Evolutionary conservation across 1,284 basidiomycete species (phyloP), one percentile per base, ranked within the genome.

Genomic region (Mycena sp.): DNA sequence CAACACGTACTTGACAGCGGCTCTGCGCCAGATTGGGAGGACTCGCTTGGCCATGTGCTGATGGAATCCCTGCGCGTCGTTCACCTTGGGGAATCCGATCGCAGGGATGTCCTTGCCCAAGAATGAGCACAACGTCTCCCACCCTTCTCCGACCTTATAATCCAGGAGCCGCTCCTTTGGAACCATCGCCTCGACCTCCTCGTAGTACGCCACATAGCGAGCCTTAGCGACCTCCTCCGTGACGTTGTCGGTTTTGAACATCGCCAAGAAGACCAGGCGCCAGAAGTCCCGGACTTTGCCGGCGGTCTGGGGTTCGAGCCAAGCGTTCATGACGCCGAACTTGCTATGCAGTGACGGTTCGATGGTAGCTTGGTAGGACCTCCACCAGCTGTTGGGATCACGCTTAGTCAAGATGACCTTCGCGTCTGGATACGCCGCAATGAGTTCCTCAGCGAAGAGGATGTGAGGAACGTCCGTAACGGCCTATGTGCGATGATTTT

Each of bases 71-170:
- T 32, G 28, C 23, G 48, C 23, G 29, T 51, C 49, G 40, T 59
- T 59, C 3, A 37, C 49, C 4, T 19, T 21, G 4, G 61, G 61
- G 41, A 63, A 63, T 14, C 21, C 14, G 6, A 14, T 45, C 16
- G 30, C 26, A 2, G 61, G 61, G 10, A 49, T 37, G 1, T 32
- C 43, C 30, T 53, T 63, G 16, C 29, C 61, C 21, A 63, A n/a
- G 17, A 63, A 63, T 11, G n/a, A 11, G 49, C 61, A 63, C 35
- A 63, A n/a, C n/a, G n/a, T n/a, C 53, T 64, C 63, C 63, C 63
- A 64, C 2, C 63, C 63, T 28, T 64, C 63, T 9, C 63, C 63
- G n/a, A 38, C 46, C 19, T 64, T 64, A 37, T 64, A 60, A 6
- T 64, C 63, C 14, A 64, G 41, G 4, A 64, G 52, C 16, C 52